Evolutionary conservation across 2,329 filamentous ascomycete genomes (phyloP).

Genomic region (Ceratocystis ficicola): DNA sequence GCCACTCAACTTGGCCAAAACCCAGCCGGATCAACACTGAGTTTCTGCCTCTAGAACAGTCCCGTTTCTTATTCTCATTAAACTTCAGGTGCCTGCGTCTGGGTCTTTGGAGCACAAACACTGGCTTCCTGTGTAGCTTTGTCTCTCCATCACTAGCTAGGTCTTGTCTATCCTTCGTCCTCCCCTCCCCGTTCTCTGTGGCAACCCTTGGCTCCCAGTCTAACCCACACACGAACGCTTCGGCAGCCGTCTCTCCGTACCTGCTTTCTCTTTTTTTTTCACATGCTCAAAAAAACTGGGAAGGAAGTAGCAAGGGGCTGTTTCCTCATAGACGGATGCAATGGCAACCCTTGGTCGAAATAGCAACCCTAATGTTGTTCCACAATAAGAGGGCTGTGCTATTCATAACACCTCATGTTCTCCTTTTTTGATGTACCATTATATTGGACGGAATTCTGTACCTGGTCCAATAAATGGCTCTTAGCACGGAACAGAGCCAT

Average conservation of each 20-base stretch:
- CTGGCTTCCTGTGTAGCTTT: too few species aligned
- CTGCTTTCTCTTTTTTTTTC: neutral
- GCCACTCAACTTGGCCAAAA: too few species aligned
- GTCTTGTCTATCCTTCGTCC: too few species aligned
- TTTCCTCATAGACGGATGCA: neutral
- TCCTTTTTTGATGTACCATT: neutral
- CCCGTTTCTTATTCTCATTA: constrained; percentile 1
- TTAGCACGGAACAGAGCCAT: neutral
- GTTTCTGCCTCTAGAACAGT: neutral
- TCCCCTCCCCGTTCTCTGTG: too few species aligned
- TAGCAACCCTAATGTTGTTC: neutral
- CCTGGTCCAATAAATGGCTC: neutral
- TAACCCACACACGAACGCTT: neutral
- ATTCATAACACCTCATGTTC: neutral
- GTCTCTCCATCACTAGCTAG: too few species aligned
- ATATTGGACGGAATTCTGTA: neutral
- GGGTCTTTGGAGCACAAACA: neutral
- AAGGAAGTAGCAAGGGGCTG: neutral
- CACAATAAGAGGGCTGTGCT: too few species aligned
- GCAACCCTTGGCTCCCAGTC: neutral
- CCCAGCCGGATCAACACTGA: too few species aligned
- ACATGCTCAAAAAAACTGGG: neutral
- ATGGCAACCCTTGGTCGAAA: neutral
- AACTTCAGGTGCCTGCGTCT: neutral
- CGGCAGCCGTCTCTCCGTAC: neutral